Conservation (phyloP, 352 stramenopile genomes). For the Phytophthora pini region DNA sequence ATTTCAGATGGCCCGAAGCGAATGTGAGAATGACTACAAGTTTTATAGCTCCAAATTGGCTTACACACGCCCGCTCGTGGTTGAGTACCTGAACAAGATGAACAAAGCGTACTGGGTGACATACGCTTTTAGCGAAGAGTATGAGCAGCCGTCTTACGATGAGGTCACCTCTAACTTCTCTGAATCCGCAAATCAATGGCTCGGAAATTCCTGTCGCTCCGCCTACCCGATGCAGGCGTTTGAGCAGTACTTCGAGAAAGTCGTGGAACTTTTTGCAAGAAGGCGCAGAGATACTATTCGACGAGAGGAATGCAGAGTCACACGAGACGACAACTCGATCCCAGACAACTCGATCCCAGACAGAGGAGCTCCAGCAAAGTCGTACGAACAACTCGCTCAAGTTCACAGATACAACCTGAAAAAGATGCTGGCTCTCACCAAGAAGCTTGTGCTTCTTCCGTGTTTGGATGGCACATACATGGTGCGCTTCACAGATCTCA, state of each 20-base stretch:
- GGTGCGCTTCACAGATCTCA: slow-evolving; percentile 9
- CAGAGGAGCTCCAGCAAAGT: too few species aligned
- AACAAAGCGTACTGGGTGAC: background rate
- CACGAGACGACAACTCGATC: too few species aligned
- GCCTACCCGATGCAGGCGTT: slow-evolving; percentile 1
- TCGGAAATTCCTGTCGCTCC: slow-evolving; percentile 1
- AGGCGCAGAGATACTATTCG: background rate
- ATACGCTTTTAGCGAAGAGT: slow-evolving; percentile 6
- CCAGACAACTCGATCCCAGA: too few species aligned
- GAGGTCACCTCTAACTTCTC: slow-evolving; percentile 7
- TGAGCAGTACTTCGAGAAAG: slow-evolving; percentile 11
- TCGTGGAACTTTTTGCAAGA: too few species aligned
- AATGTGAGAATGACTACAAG: too few species aligned
- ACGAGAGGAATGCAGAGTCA: too few species aligned
- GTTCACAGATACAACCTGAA: background rate
- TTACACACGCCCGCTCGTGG: too few species aligned
- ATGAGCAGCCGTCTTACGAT: slow-evolving; percentile 12
- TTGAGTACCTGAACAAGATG: background rate
- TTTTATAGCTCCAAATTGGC: too few species aligned
- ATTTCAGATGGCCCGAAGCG: background rate
- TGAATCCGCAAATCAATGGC: slow-evolving; percentile 4
- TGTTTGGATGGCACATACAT: slow-evolving; percentile 5
- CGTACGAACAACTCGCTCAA: background rate
- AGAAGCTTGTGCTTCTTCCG: background rate
- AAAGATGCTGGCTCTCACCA: background rate